These are phyloP conservation scores for Didymellaceae sp. DNA, from an alignment of 2,329 filamentous ascomycete species.

Conservation along the genomic window DNA sequence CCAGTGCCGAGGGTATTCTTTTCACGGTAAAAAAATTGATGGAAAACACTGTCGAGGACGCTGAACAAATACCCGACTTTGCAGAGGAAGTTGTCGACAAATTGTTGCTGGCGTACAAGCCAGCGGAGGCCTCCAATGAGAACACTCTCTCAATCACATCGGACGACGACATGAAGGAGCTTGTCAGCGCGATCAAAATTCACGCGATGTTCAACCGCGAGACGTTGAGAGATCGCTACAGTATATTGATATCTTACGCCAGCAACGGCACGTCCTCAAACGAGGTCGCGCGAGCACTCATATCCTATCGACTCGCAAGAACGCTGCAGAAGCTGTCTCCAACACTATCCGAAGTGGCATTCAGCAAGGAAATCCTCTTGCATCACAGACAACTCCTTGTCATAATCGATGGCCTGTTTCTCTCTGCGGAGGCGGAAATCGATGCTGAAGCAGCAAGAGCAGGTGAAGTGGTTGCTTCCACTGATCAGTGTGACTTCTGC, in stretches of 20 bases:
- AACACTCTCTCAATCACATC: neutral
- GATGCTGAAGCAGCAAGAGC: neutral
- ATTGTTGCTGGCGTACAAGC: conserved; percentile 27
- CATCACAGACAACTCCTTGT: conserved; percentile 29
- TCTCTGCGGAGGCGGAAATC: neutral
- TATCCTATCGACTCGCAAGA: conserved; percentile 40
- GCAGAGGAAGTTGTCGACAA: conserved; percentile 31
- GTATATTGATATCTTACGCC: conserved; percentile 37
- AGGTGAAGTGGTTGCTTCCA: neutral
- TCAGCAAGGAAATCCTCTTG: conserved; percentile 31
- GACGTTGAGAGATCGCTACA: conserved; percentile 41
- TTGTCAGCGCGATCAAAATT: conserved; percentile 31
- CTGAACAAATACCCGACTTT: conserved; percentile 29
- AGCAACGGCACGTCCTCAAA: conserved; percentile 27
- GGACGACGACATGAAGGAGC: conserved; percentile 7
- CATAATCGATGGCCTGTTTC: conserved; percentile 27
- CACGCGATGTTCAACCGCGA: conserved; percentile 32
- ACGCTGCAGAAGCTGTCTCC: conserved; percentile 27
- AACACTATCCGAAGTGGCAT: conserved; percentile 23
- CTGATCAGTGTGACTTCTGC: conserved; percentile 63
- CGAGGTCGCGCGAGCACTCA: conserved; percentile 34
- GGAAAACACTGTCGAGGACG: conserved; percentile 38
- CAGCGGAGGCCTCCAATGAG: neutral
- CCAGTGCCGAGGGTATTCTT: conserved; percentile 42
- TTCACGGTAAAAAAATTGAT: conserved; percentile 45